phyloP scores from a whole-genome alignment of 129 eudicot species.

The Solidago caesia region DNA sequence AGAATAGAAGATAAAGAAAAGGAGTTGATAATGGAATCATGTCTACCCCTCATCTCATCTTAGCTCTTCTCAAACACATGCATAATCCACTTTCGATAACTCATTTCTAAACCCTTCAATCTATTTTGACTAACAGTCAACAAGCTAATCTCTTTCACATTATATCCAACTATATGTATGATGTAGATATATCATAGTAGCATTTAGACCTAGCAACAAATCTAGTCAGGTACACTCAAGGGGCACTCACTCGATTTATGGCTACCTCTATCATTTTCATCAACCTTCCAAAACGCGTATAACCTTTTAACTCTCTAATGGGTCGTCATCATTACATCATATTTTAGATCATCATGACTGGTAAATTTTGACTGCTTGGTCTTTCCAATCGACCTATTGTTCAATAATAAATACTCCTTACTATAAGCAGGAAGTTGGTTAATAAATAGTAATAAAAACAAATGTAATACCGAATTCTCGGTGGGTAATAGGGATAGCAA shows the following conservation, averaged over 20 bases:
- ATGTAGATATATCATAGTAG: no score
- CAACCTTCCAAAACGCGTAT: no score
- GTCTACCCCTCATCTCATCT: background rate
- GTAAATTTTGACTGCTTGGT: background rate
- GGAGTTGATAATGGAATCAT: background rate
- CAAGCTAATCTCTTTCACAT: no score
- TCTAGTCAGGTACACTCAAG: no score
- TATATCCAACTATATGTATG: no score
- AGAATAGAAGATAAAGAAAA: background rate
- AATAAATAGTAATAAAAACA: no score
- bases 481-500: no score
- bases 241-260: no score
- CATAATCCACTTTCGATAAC: background rate
- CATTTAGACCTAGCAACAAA: no score
- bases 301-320: no score
- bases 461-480: no score
- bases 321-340: background rate
- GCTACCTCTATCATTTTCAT: no score
- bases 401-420: background rate
- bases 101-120: background rate
- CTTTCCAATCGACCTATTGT: background rate
- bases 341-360: background rate
- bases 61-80: constrained; percentile 6
- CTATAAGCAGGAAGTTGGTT: background rate
- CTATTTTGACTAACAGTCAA: background rate